A percentile compares a stretch with the other conserved stretches of the same genome.
Evolutionary conservation across 2,329 filamentous ascomycete species (phyloP).

Genomic region (Botrytis galanthina): DNA sequence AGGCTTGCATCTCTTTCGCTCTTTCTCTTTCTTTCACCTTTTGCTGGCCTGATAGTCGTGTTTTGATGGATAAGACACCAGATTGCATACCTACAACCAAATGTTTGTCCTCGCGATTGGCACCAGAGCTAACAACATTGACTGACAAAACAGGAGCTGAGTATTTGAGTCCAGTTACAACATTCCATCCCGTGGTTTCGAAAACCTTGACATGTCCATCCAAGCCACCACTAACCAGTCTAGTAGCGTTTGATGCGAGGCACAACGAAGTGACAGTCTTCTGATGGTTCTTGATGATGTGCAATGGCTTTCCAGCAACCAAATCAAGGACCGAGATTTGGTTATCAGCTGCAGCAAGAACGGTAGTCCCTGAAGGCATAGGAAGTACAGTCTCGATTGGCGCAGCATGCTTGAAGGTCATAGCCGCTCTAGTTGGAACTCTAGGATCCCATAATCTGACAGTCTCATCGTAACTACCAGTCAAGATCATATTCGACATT

Average conservation of each 20-base stretch:
- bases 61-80: conserved; percentile 86
- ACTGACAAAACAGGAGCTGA: conserved; percentile 85
- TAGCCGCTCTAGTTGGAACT: conserved; percentile 66
- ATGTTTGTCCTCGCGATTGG: conserved; percentile 78
- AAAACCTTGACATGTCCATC: conserved; percentile 98
- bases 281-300: conserved; percentile 89
- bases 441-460: conserved; percentile 93
- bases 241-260: conserved; percentile 74
- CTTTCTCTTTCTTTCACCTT: conserved; percentile 73
- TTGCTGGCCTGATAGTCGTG: conserved; percentile 79
- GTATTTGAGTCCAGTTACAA: conserved; percentile 93
- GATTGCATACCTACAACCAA: conserved; percentile 93
- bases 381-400: conserved; percentile 87
- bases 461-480: conserved; percentile 91
- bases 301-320: conserved; percentile 82
- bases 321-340: conserved; percentile 89
- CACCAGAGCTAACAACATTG: conserved; percentile 67
- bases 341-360: conserved; percentile 82
- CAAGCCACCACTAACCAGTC: conserved; percentile 82
- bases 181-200: conserved; percentile 91
- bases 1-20: conserved; percentile 79
- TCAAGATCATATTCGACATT: conserved; percentile 71
- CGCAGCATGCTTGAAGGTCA: conserved; percentile 93
- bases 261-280: conserved; percentile 92
- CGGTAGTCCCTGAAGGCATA: conserved; percentile 79